Evolutionary conservation across 768 basidiomycete genomes (phyloP).

Genomic region (Termitomyces sp.): DNA sequence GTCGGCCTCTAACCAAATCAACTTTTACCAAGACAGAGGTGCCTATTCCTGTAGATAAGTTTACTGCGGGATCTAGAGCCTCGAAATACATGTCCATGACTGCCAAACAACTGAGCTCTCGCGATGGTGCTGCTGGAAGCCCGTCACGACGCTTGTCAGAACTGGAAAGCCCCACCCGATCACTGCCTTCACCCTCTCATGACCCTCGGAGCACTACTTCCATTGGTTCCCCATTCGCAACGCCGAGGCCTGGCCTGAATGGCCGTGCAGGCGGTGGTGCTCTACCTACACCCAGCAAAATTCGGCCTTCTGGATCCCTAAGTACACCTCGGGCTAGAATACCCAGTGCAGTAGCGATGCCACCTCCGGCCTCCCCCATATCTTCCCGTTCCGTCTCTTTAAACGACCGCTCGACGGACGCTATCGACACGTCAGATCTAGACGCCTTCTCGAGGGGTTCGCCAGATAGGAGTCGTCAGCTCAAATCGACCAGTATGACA

Average conservation of each 20-base stretch:
- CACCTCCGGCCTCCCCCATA: conserved; percentile 69
- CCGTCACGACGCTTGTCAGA: conserved; percentile 24
- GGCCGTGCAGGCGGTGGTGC: conserved; percentile 33
- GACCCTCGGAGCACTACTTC: conserved; percentile 33
- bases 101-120: conserved; percentile 69
- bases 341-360: conserved; percentile 77
- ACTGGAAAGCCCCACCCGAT: conserved; percentile 23
- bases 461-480: conserved; percentile 35
- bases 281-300: conserved; percentile 26
- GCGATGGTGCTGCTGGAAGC: conserved; percentile 26
- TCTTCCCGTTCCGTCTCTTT: conserved; percentile 35
- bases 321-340: conserved; percentile 62
- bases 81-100: conserved; percentile 84
- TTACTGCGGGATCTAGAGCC: conserved; percentile 82
- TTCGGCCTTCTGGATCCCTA: conserved; percentile 32
- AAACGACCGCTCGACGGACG: conserved; percentile 21
- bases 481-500: conserved; percentile 26
- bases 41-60: conserved; percentile 35
- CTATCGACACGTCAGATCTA: conserved; percentile 26
- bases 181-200: conserved; percentile 27
- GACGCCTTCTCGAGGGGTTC: conserved; percentile 24
- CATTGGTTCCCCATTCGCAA: conserved; percentile 62
- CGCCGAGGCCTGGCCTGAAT: conserved; percentile 52
- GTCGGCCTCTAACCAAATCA: conserved; percentile 27
- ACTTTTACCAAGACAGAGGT: conserved; percentile 25